Evolutionary conservation across 2,329 filamentous ascomycete species (phyloP).

Genomic region (Orbilia brochopaga): DNA sequence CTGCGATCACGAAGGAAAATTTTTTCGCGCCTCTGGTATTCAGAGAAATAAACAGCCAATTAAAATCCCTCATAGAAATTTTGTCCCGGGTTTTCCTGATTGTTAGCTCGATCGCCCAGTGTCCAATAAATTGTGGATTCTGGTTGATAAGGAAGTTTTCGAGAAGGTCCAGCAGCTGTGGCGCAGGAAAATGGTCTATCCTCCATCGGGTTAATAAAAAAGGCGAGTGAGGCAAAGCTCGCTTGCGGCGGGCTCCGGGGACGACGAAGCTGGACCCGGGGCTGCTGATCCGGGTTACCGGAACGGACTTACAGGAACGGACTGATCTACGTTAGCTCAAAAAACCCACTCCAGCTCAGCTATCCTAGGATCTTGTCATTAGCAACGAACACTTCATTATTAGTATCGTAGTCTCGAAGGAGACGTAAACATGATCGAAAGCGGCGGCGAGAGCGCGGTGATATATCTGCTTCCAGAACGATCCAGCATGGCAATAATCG

Average conservation of each 20-base stretch:
- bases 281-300: constrained; percentile 21
- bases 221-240: constrained; percentile 31
- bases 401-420: neutral
- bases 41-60: constrained; percentile 33
- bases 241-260: constrained; percentile 34
- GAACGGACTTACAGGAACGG: constrained; percentile 12
- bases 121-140: constrained; percentile 20
- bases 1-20: constrained; percentile 16
- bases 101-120: neutral
- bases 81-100: constrained; percentile 10
- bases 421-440: constrained; percentile 2
- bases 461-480: constrained; percentile 33
- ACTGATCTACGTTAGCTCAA: neutral
- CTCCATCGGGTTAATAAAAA: constrained; percentile 29
- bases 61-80: constrained; percentile 49
- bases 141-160: constrained; percentile 50
- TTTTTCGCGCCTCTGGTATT: constrained; percentile 12
- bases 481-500: constrained; percentile 1
- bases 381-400: constrained; percentile 13
- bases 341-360: constrained; percentile 28
- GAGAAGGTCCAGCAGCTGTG: constrained; percentile 41
- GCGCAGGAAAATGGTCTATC: constrained; percentile 32
- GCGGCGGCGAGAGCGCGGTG: constrained; percentile 15
- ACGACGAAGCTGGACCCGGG: constrained; percentile 15
- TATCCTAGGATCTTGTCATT: neutral